A percentile compares a stretch with the other conserved stretches of the same genome.
Conservation (phyloP, 768 basidiomycete species). For the Pisolithus orientalis region DNA sequence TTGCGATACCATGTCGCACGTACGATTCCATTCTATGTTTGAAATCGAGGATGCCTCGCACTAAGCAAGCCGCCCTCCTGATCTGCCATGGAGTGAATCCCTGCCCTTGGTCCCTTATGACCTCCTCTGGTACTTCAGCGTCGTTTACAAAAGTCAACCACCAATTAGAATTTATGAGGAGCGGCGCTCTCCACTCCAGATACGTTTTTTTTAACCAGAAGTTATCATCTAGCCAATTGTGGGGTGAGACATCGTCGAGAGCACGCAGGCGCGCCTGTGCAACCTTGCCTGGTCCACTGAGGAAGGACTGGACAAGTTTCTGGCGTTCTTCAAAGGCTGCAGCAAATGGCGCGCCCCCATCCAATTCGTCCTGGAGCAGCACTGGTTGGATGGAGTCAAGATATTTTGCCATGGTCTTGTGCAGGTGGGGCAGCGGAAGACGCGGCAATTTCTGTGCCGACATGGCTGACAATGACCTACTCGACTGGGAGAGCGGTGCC, state of each 20-base stretch:
- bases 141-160: conserved; percentile 88
- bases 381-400: conserved; percentile 74
- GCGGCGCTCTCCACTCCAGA: conserved; percentile 78
- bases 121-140: conserved; percentile 43
- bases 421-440: conserved; percentile 78
- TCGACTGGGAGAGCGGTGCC: not conserved
- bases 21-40: conserved; percentile 61
- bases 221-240: conserved; percentile 93
- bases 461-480: not conserved
- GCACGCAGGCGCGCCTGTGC: conserved; percentile 39
- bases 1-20: conserved; percentile 18
- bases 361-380: conserved; percentile 65
- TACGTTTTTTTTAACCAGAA: conserved; percentile 89
- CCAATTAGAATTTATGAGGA: conserved; percentile 92
- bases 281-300: conserved; percentile 5
- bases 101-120: conserved; percentile 19
- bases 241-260: conserved; percentile 73
- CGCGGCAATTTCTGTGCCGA: conserved; percentile 43
- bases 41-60: conserved; percentile 66
- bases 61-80: conserved; percentile 76
- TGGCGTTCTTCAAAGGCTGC: conserved; percentile 16
- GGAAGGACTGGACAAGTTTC: conserved; percentile 13
- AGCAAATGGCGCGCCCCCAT: conserved; percentile 44
- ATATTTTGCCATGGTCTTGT: conserved; percentile 70
- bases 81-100: conserved; percentile 77